Evolutionary conservation across 2,329 filamentous ascomycete genomes (phyloP).

Genomic region (Biscogniauxia marginata): DNA sequence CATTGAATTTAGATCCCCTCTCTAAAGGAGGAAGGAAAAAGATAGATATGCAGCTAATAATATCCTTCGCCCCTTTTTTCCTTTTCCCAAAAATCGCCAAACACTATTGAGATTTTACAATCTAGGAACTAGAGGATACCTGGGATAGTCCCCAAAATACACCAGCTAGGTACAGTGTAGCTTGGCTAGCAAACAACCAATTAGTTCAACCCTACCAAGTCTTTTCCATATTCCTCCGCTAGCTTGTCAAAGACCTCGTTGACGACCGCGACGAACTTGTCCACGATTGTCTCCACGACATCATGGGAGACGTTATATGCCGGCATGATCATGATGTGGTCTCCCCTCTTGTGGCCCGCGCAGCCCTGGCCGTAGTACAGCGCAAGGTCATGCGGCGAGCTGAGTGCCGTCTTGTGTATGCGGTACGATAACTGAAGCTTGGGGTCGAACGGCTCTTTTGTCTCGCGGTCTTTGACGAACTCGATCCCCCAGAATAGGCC

Average conservation of each 20-base stretch:
- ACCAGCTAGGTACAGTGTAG: no score
- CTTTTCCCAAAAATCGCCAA: no score
- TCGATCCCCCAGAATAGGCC: conserved; percentile 47
- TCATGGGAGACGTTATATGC: conserved; percentile 22
- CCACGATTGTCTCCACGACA: conserved; percentile 20
- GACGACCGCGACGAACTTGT: conserved; percentile 9
- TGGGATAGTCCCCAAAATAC: no score
- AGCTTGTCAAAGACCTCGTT: background rate
- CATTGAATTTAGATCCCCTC: no score
- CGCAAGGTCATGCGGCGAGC: conserved; percentile 11
- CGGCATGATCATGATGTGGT: conserved; percentile 26
- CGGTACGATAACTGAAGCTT: conserved; percentile 16
- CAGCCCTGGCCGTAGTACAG: conserved; percentile 24
- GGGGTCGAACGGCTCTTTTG: conserved; percentile 33
- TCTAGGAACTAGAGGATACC: no score
- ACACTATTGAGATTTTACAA: no score
- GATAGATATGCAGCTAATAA: no score
- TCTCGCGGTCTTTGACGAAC: conserved; percentile 38
- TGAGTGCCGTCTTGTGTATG: conserved; percentile 12
- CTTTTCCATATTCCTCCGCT: background rate
- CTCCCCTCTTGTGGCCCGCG: conserved; percentile 18
- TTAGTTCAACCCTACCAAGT: no score
- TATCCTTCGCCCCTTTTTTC: no score
- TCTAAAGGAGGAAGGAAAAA: no score
- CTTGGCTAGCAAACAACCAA: no score